Evolutionary conservation across 495 filamentous ascomycete genomes (phyloP), one percentile per base, ranked within the genome.

Genomic region (Tuber umbilicatum): DNA sequence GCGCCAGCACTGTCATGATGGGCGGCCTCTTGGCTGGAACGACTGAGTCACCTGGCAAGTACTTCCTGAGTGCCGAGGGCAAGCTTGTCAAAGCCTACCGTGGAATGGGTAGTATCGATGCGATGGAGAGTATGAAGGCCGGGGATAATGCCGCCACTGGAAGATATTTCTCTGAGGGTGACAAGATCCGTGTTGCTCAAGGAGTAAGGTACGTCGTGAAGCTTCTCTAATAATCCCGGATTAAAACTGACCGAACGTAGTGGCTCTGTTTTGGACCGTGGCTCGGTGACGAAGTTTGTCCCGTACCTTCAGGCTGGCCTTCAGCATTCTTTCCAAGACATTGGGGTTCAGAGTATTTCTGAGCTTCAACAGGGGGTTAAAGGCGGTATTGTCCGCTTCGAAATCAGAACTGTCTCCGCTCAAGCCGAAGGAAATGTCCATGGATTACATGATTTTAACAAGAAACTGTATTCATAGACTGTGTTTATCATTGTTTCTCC

Each of bases 21-120:
- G 95, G 95, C 75, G 95, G 95, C 83, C 88, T 99, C 41, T 89
- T 99, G 75, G 95, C 95, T 50, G 95, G 96, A 83, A 98, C 95
- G 70, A 97, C 96, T 70, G 95, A 99, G 85, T 97, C 94, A 17
- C 95, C 95, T 38, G 95, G 95, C 50, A 93, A 97, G 76, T 99
- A 97, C 80, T 97, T 94, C 81, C 92, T 99, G 75, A 93, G 91
- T 82, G 89, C 90, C 70, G 95, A 97, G 83, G 95, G 95, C 40
- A 93, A 97, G 87, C 90, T 99, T 42, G 94, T 98, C 84, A 99
- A 99, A 87, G 94, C 95, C 70, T 99, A 99, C 87, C 90, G 95
- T 84, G 95, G 95, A 70, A 99, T 99, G 95, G 95, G 95, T 79
- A 91, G 89, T 81, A 99, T 99, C 82, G 95, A 97, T 81, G 95